phyloP scores from a whole-genome alignment of 2,329 filamentous ascomycete genomes.

The Colletotrichum endophyticum region DNA sequence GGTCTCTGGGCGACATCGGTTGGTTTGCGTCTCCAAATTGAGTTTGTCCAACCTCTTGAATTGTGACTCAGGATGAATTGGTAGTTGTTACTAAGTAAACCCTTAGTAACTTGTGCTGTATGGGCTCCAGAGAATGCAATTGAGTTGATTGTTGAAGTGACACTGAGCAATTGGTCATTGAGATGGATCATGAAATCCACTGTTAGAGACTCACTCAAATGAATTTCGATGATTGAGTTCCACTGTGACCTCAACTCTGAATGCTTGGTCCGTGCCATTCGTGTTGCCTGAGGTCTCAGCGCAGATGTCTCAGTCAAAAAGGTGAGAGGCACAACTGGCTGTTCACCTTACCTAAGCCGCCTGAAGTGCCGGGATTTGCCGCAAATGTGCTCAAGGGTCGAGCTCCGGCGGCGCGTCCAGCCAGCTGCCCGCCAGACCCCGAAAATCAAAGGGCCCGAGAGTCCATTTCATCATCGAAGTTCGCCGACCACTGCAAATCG shows the following conservation, averaged over 20 bases:
- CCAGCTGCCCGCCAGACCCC: constrained; percentile 1
- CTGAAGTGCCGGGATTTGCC: not conserved
- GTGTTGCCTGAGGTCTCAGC: not conserved
- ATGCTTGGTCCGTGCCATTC: not conserved
- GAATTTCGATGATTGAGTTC: not conserved
- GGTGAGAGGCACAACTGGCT: not conserved
- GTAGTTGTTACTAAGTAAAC: not conserved
- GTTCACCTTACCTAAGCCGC: not conserved
- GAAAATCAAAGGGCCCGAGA: constrained; percentile 2
- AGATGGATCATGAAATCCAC: not conserved
- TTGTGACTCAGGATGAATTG: not conserved
- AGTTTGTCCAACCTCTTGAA: not conserved
- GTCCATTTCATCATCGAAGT: constrained; percentile 22
- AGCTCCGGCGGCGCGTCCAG: not conserved
- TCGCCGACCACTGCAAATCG: not conserved
- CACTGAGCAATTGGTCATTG: not conserved
- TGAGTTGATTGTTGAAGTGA: not conserved
- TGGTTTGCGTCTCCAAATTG: not conserved
- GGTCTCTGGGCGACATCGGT: constrained; percentile 12
- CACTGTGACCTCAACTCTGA: not conserved
- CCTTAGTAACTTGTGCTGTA: fast-evolving
- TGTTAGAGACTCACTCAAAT: not conserved
- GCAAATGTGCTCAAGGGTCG: constrained; percentile 11
- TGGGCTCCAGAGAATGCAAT: not conserved
- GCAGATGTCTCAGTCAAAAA: not conserved